phyloP scores from a whole-genome alignment of 164 flowering plant species.

The Annona squamosa region DNA sequence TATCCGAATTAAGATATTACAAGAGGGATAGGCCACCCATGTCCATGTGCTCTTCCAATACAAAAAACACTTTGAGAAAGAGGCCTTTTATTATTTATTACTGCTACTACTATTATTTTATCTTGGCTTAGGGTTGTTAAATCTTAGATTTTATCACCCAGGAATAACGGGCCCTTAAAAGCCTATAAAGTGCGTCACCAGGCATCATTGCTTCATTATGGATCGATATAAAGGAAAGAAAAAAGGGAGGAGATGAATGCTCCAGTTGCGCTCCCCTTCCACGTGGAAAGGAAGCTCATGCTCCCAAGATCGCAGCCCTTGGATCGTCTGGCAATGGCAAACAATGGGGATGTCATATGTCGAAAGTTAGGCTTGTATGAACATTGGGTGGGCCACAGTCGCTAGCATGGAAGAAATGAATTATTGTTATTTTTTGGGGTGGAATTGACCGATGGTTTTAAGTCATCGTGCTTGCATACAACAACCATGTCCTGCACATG shows the following conservation, averaged over 20 bases:
- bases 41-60: slow-evolving; percentile 15
- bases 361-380: not conserved
- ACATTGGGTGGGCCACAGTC: not conserved
- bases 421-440: not conserved
- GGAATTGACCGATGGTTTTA: not conserved
- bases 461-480: not conserved
- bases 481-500: not conserved
- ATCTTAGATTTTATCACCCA: slow-evolving; percentile 7
- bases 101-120: too few relatives aligned
- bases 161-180: slow-evolving; percentile 9
- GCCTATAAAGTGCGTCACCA: slow-evolving; percentile 6
- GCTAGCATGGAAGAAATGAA: not conserved
- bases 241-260: not conserved
- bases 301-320: not conserved
- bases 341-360: not conserved
- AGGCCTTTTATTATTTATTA: not conserved
- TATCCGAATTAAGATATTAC: not conserved
- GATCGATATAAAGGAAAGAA: slow-evolving; percentile 3
- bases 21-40: slow-evolving; percentile 7
- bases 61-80: not conserved
- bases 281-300: not conserved
- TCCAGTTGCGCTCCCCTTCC: not conserved
- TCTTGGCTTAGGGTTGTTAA: slow-evolving; percentile 2
- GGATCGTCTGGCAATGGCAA: not conserved
- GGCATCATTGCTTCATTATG: slow-evolving; percentile 12